A percentile compares a stretch with the other conserved stretches of the same genome.
These are phyloP conservation scores for Datisca glomerata DNA, from an alignment of 306 rosid genomes.

Conservation along the genomic window DNA sequence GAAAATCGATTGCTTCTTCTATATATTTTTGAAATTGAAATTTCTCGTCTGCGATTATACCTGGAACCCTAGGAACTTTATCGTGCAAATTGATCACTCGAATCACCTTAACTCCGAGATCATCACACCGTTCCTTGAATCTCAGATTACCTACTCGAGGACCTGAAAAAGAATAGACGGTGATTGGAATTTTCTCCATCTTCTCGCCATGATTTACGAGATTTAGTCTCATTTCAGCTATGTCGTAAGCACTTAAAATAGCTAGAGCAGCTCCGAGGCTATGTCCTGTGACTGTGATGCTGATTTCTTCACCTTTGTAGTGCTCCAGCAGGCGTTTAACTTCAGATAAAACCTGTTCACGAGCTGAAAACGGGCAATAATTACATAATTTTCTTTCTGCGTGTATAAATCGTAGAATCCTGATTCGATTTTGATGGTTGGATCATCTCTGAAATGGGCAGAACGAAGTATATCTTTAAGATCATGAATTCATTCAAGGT, in stretches of 20 bases:
- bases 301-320: constrained; percentile 36
- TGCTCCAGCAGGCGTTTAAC: constrained; percentile 33
- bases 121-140: constrained; percentile 54
- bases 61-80: constrained; percentile 50
- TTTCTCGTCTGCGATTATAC: constrained; percentile 54
- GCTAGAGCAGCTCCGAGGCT: constrained; percentile 62
- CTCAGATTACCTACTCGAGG: constrained; percentile 59
- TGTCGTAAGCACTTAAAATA: constrained; percentile 42
- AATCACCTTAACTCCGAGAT: constrained; percentile 53
- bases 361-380: constrained; percentile 45
- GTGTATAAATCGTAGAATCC: constrained; percentile 62
- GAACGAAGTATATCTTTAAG: constrained; percentile 42
- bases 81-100: constrained; percentile 50
- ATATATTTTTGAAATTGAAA: constrained; percentile 40
- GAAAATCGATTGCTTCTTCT: constrained; percentile 40
- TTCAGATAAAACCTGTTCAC: constrained; percentile 50
- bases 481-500: constrained; percentile 57
- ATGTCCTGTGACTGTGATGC: constrained; percentile 57
- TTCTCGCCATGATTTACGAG: background rate
- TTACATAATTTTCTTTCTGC: constrained; percentile 36
- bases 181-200: constrained; percentile 17
- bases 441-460: constrained; percentile 9
- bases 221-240: constrained; percentile 40
- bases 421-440: constrained; percentile 39
- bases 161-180: constrained; percentile 46